These are phyloP conservation scores for Keithomyces neogunnii DNA, from an alignment of 2,329 filamentous ascomycete species.

Conservation along the genomic window DNA sequence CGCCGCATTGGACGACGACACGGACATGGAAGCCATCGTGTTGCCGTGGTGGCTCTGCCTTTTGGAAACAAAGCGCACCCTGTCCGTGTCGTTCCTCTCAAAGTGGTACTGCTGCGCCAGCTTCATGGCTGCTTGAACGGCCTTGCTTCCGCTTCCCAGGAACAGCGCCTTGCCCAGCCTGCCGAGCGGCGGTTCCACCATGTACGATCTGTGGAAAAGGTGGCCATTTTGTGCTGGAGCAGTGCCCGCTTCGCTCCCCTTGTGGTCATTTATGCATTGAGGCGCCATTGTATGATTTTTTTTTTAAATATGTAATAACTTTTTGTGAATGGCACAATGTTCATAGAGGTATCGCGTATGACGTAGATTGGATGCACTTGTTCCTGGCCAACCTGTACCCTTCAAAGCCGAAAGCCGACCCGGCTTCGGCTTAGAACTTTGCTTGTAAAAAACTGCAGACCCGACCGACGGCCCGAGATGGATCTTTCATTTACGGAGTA, in stretches of 20 bases:
- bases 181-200: not conserved
- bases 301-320: too few species aligned
- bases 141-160: constrained; percentile 21
- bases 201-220: constrained; percentile 1
- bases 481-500: not conserved
- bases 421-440: not conserved
- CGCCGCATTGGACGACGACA: constrained; percentile 23
- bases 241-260: not conserved
- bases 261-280: not conserved
- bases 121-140: constrained; percentile 39
- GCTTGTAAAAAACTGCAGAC: not conserved
- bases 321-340: too few species aligned
- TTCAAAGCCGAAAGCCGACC: constrained; percentile 1
- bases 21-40: constrained; percentile 35
- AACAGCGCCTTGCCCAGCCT: constrained; percentile 17
- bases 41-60: constrained; percentile 41
- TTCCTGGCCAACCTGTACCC: not conserved
- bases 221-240: not conserved
- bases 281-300: not conserved
- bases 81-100: constrained; percentile 27
- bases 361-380: too few species aligned
- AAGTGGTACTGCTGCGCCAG: constrained; percentile 38
- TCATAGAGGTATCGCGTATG: too few species aligned
- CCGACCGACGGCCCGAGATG: not conserved
- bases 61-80: constrained; percentile 33